Evolutionary conservation across 345 rosid genomes (phyloP).

Genomic region (Capsella bursapastoris): DNA sequence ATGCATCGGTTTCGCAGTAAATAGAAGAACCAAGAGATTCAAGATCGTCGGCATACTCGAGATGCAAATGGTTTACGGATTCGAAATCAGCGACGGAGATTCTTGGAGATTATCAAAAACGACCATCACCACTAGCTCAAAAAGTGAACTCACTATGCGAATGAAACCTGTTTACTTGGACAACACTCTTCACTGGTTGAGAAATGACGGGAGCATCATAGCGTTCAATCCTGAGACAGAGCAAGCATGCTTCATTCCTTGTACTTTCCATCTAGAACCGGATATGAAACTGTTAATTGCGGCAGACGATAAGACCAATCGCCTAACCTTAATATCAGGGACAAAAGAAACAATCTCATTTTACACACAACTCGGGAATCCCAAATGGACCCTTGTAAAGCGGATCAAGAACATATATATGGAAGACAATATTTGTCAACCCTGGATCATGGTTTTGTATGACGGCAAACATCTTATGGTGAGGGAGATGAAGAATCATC

Average conservation of each 20-base stretch:
- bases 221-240: slow-evolving; percentile 21
- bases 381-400: neutral
- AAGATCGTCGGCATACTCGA: neutral
- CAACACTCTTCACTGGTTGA: slow-evolving; percentile 2
- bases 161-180: slow-evolving; percentile 23
- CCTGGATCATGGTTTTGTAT: neutral
- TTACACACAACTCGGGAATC: neutral
- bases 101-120: slow-evolving; percentile 1
- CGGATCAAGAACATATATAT: neutral
- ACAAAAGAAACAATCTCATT: neutral
- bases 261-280: neutral
- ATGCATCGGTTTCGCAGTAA: slow-evolving; percentile 8
- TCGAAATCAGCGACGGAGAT: neutral
- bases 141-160: neutral
- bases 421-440: neutral
- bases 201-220: slow-evolving; percentile 31
- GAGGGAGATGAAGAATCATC: neutral
- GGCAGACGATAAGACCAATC: neutral
- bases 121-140: neutral
- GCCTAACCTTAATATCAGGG: neutral
- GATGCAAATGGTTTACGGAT: neutral
- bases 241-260: neutral
- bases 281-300: neutral
- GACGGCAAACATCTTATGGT: neutral
- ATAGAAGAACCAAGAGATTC: neutral